Base-by-base conservation (phyloP, 2,329 filamentous ascomycete genomes). In the Neofusicoccum ribis region DNA sequence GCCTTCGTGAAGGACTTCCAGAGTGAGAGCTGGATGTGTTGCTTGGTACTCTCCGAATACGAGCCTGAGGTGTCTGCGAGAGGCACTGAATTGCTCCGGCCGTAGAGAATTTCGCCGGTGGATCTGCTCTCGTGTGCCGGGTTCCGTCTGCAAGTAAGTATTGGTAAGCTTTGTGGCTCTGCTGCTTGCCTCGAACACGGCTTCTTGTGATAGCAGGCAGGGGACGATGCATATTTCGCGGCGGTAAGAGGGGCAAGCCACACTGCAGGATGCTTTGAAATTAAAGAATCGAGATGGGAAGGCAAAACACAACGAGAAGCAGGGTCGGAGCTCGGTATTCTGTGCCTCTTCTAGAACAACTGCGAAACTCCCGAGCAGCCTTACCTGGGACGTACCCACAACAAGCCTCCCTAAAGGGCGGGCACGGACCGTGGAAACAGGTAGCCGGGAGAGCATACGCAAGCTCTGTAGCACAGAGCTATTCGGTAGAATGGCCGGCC, bases 401-500 rank as follows among this genome's bases (percentile, higher is more conserved):
- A 27, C 23, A 15, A 12, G 15, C n/a, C 15, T 20, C 37, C 20
- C 20, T 58, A 34, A 44, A 59, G 54, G 46, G 54, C 20, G 41
- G 39, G 39, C 41, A 34, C 54, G 46, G 27, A 46, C 54, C 44
- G 20, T 14, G 39, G 37, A 20, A 8, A 39, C 54, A 17, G 31
- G 44, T 31, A 34, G 23, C 39, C 54, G 54, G 54, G 54, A 34
- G 23, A 44, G 54, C 27, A n/a, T 59, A 46, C 54, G 54, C 41
- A 59, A 46, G 41, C 54, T 46, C 54, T 46, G 54, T 46, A 46
- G 54, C 54, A 59, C 54, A 59, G 41, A 46, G 54, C 54, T 59
- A 46, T 59, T 59, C 54, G 54, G 54, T 36, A 31, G 39, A n/a
- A 23, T 3, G 5, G 15, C 17, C 41, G 54, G 54, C 54, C 54